These are phyloP conservation scores for Exophiala phaeomuriformis DNA, from an alignment of 2,329 filamentous ascomycete genomes.

Conservation along the genomic window DNA sequence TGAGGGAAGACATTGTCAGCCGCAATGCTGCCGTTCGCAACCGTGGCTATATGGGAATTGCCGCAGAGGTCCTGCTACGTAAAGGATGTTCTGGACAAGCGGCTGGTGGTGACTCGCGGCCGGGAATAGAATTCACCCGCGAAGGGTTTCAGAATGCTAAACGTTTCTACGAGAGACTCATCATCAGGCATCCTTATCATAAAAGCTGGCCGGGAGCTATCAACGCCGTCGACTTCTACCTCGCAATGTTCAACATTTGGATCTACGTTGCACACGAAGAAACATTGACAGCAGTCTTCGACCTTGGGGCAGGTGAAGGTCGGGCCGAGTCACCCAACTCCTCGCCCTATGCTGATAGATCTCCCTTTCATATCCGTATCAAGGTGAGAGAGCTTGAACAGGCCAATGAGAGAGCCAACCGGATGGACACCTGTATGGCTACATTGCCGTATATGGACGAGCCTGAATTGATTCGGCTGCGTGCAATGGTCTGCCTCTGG, in stretches of 20 bases:
- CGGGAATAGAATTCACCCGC: slow-evolving; percentile 32
- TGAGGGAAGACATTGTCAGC: slow-evolving; percentile 54
- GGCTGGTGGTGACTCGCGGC: not conserved
- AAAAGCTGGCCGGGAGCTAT: slow-evolving; percentile 51
- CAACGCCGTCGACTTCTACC: slow-evolving; percentile 70
- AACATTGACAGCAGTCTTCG: slow-evolving; percentile 40
- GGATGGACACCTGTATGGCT: slow-evolving; percentile 64
- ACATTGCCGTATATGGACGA: slow-evolving; percentile 64
- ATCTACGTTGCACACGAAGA: slow-evolving; percentile 65
- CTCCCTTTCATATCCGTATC: slow-evolving; percentile 3
- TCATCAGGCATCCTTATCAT: slow-evolving; percentile 68
- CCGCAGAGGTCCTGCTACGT: slow-evolving; percentile 74
- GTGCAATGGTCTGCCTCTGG: slow-evolving; percentile 69
- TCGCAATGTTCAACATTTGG: slow-evolving; percentile 72
- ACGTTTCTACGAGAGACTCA: slow-evolving; percentile 69
- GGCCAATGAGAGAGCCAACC: slow-evolving; percentile 56
- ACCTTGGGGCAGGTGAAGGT: slow-evolving; percentile 28
- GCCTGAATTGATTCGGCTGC: slow-evolving; percentile 58
- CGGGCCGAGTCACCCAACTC: slow-evolving; percentile 28
- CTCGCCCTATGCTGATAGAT: not conserved
- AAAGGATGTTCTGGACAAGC: not conserved
- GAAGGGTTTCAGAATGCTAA: slow-evolving; percentile 52
- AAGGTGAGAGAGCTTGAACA: slow-evolving; percentile 43
- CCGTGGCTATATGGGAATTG: slow-evolving; percentile 70
- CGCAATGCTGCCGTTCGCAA: slow-evolving; percentile 59